Percentiles rank a stretch among this genome's conserved stretches.
These are phyloP conservation scores for Theobroma grandiflorum DNA, from an alignment of 441 rosid species.

Conservation along the genomic window DNA sequence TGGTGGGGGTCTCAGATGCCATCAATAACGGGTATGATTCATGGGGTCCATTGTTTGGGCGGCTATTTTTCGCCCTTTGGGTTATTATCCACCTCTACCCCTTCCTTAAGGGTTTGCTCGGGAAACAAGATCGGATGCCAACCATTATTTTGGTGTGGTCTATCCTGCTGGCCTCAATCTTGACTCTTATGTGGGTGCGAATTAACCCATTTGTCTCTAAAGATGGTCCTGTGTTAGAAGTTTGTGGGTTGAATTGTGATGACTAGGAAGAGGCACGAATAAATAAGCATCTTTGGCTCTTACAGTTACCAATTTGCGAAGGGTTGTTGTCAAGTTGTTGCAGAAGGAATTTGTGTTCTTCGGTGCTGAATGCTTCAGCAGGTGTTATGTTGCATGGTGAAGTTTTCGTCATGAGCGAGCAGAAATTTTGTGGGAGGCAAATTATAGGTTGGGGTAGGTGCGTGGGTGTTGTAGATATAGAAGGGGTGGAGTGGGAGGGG, in stretches of 20 bases:
- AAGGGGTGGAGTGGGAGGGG: too few relatives aligned
- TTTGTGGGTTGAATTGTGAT: conserved; percentile 69
- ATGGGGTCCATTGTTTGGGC: conserved; percentile 78
- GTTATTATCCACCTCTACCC: conserved; percentile 75
- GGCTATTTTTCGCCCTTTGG: conserved; percentile 75
- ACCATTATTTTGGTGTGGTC: conserved; percentile 73
- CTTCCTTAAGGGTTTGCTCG: conserved; percentile 74
- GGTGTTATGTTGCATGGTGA: conserved; percentile 26
- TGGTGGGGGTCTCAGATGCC: conserved; percentile 70
- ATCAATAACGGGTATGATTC: conserved; percentile 76
- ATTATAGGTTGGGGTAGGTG: conserved; percentile 35
- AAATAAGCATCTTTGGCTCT: conserved; percentile 24
- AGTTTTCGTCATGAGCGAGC: conserved; percentile 30
- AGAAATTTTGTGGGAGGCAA: conserved; percentile 38
- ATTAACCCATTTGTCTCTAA: conserved; percentile 60
- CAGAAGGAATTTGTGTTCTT: not conserved
- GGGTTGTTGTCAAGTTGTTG: conserved; percentile 23
- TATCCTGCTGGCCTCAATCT: conserved; percentile 59
- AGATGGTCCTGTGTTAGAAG: conserved; percentile 64
- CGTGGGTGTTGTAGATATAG: conserved; percentile 67
- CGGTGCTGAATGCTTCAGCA: not conserved
- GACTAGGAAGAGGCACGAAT: conserved; percentile 38
- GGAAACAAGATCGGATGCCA: conserved; percentile 67
- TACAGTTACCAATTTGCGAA: conserved; percentile 17
- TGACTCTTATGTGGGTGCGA: conserved; percentile 74